Conservation (phyloP, 768 basidiomycete genomes). For the Cystofilobasidium ferigula region DNA sequence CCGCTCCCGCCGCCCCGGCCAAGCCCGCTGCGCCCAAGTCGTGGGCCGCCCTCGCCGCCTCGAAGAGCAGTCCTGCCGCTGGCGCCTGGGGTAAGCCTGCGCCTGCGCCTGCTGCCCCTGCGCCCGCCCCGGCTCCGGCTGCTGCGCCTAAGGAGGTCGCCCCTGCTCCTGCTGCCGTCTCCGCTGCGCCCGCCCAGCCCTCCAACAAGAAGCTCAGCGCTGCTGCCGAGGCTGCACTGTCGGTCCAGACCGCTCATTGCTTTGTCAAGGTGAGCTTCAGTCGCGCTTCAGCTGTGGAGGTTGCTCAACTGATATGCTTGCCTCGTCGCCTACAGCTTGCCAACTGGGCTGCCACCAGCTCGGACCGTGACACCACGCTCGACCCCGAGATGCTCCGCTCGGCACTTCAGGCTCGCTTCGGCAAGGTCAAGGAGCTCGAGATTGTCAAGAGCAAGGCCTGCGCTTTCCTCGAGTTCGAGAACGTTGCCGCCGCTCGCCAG, state of each 20-base stretch:
- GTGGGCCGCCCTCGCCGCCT: slow-evolving; percentile 76
- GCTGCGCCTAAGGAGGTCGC: slow-evolving; percentile 31
- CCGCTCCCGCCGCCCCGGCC: slow-evolving; percentile 31
- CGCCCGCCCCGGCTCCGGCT: slow-evolving; percentile 31
- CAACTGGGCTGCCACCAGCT: slow-evolving; percentile 36
- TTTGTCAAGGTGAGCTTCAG: slow-evolving; percentile 61
- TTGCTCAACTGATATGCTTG: too few relatives aligned
- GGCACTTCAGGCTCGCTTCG: slow-evolving; percentile 35
- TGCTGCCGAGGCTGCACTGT: slow-evolving; percentile 47
- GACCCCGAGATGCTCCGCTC: slow-evolving; percentile 30
- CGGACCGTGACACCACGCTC: slow-evolving; percentile 27
- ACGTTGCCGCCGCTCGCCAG: slow-evolving; percentile 65
- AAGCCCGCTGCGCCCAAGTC: slow-evolving; percentile 52
- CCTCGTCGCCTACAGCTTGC: slow-evolving; percentile 31
- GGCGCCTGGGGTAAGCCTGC: slow-evolving; percentile 30
- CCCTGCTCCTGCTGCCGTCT: slow-evolving; percentile 27
- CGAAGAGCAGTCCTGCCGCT: slow-evolving; percentile 46
- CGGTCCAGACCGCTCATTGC: slow-evolving; percentile 61
- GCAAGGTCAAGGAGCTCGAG: slow-evolving; percentile 70
- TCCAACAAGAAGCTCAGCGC: slow-evolving; percentile 33
- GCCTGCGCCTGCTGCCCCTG: slow-evolving; percentile 35
- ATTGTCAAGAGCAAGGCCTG: slow-evolving; percentile 79
- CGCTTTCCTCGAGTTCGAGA: slow-evolving; percentile 81
- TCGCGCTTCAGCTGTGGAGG: too few relatives aligned
- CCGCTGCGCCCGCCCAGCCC: slow-evolving; percentile 33